phyloP scores from a whole-genome alignment of 2,329 filamentous ascomycete genomes.

The Alternaria alternata region DNA sequence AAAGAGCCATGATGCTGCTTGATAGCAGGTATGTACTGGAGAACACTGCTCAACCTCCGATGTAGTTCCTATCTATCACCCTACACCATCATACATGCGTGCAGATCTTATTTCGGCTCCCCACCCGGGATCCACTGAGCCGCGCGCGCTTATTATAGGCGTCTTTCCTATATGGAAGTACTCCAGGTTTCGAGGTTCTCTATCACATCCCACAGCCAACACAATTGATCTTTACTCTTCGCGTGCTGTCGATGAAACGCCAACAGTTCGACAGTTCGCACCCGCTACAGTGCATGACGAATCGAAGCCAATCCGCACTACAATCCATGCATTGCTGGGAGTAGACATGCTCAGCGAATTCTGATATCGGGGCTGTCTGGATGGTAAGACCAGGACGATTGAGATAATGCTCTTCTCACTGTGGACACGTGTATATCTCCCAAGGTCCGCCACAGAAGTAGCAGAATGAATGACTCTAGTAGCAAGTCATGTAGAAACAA shows the following conservation, averaged over 20 bases:
- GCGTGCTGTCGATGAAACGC: constrained; percentile 15
- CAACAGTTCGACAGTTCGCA: constrained; percentile 15
- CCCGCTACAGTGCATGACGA: constrained; percentile 8
- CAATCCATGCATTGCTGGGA: constrained; percentile 11
- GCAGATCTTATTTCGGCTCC: not conserved
- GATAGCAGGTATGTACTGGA: not conserved
- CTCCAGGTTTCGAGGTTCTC: not conserved
- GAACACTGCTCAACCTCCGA: not conserved
- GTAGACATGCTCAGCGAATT: not conserved
- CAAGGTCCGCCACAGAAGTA: constrained; percentile 29
- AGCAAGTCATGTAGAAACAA: constrained; percentile 32
- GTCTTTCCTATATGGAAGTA: not conserved
- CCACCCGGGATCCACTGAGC: not conserved
- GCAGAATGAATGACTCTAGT: constrained; percentile 27
- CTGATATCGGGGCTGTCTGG: not conserved
- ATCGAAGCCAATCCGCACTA: constrained; percentile 7
- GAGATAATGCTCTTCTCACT: constrained; percentile 19
- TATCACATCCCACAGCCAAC: not conserved
- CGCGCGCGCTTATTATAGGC: not conserved
- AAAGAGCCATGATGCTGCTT: not conserved
- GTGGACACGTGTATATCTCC: constrained; percentile 22
- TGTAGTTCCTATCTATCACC: not conserved
- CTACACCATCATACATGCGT: not conserved
- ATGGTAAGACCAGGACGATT: constrained; percentile 1
- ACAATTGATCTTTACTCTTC: not conserved